phyloP scores from a whole-genome alignment of 2,329 filamentous ascomycete genomes.

The Ilyonectria sp. region DNA sequence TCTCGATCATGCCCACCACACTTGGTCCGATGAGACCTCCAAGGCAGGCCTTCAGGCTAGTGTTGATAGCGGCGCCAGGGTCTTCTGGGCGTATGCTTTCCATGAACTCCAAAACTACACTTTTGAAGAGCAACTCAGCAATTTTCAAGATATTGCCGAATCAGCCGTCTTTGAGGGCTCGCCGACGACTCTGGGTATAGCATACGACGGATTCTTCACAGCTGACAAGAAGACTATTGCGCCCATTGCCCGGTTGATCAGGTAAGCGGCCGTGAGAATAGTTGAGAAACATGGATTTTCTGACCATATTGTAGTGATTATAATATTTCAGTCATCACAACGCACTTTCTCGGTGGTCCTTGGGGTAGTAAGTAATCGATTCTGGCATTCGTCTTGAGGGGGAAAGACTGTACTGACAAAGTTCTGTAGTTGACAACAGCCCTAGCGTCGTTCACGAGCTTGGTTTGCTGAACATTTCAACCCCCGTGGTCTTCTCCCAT shows the following conservation, averaged over 20 bases:
- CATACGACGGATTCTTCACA: slow-evolving; percentile 53
- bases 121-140: slow-evolving; percentile 55
- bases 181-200: slow-evolving; percentile 57
- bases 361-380: too few relatives aligned
- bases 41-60: slow-evolving; percentile 62
- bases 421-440: too few relatives aligned
- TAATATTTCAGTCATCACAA: too few relatives aligned
- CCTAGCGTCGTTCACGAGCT: slow-evolving; percentile 48
- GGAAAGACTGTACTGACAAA: too few relatives aligned
- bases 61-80: slow-evolving; percentile 63
- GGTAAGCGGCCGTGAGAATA: too few relatives aligned
- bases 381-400: too few relatives aligned
- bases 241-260: too few relatives aligned
- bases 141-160: slow-evolving; percentile 56
- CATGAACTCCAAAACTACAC: slow-evolving; percentile 54
- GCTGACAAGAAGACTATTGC: too few relatives aligned
- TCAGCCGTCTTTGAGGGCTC: slow-evolving; percentile 44
- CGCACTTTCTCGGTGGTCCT: too few relatives aligned
- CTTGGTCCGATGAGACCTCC: slow-evolving; percentile 54
- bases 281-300: too few relatives aligned
- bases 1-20: slow-evolving; percentile 49
- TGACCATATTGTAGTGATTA: too few relatives aligned
- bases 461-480: slow-evolving; percentile 58
- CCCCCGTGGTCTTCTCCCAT: slow-evolving; percentile 68
- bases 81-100: slow-evolving; percentile 63